Evolutionary conservation across 768 basidiomycete species (phyloP).

Genomic region (Boletus tylopilopsis): DNA sequence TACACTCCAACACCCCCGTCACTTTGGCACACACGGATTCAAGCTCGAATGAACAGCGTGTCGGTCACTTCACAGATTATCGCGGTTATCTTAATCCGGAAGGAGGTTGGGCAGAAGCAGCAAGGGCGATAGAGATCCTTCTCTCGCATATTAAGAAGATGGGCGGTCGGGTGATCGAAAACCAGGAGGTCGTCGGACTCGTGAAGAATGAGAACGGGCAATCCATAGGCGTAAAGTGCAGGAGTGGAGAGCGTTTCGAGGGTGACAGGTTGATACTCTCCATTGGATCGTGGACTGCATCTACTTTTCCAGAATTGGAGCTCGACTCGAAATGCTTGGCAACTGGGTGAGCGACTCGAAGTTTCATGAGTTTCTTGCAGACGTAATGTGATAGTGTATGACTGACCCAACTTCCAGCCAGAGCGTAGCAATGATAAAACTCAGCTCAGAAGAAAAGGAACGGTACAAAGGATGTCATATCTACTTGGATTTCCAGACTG

Average conservation of each 20-base stretch:
- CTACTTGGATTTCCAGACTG: constrained; percentile 65
- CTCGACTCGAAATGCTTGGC: constrained; percentile 57
- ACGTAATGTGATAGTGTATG: neutral
- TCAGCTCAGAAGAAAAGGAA: constrained; percentile 65
- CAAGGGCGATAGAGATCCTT: constrained; percentile 55
- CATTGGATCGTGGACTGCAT: constrained; percentile 83
- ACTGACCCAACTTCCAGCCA: constrained; percentile 49
- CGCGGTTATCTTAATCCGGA: constrained; percentile 70
- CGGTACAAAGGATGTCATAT: constrained; percentile 63
- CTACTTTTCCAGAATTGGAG: constrained; percentile 59
- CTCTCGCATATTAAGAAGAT: constrained; percentile 52
- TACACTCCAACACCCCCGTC: neutral
- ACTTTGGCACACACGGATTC: neutral
- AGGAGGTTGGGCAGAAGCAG: constrained; percentile 84
- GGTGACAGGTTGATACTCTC: constrained; percentile 69
- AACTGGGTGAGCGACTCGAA: constrained; percentile 79
- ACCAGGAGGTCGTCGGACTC: constrained; percentile 55
- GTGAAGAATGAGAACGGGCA: constrained; percentile 34
- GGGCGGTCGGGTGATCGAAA: constrained; percentile 57
- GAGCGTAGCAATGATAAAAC: constrained; percentile 69
- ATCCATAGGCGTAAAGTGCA: constrained; percentile 59
- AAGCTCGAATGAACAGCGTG: neutral
- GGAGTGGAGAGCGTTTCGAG: constrained; percentile 49
- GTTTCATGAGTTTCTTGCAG: neutral
- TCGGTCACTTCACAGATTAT: constrained; percentile 20